Evolutionary conservation across 78 protist genomes (phyloP).

Genomic region (Planoprotostelium fungivorum): DNA sequence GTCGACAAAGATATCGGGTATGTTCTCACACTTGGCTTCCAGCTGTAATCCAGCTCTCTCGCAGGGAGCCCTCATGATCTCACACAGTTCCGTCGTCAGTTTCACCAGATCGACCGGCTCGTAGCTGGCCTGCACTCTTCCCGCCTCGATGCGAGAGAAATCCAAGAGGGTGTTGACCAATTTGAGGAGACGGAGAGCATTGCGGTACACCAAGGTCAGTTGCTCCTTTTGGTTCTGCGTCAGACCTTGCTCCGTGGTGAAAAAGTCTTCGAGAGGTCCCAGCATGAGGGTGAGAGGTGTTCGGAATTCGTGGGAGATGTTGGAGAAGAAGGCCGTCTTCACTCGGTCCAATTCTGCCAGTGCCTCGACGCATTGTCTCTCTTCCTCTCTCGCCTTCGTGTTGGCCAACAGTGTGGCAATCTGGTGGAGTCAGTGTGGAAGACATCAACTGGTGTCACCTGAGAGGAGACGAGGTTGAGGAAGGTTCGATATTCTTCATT

Average conservation of each 20-base stretch:
- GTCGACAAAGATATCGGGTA: background rate
- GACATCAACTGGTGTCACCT: too few species aligned
- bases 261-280: conserved; percentile 41
- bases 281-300: conserved; percentile 54
- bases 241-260: conserved; percentile 12
- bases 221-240: conserved; percentile 16
- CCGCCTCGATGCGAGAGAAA: conserved; percentile 51
- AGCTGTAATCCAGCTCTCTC: background rate
- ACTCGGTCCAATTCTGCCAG: background rate
- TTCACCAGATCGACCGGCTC: conserved; percentile 24
- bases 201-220: conserved; percentile 37
- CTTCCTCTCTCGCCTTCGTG: background rate
- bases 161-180: conserved; percentile 56
- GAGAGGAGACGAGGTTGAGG: background rate
- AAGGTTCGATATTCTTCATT: background rate
- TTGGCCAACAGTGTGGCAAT: background rate
- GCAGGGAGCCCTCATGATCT: background rate
- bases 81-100: background rate
- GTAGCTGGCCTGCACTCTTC: conserved; percentile 36
- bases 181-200: conserved; percentile 30
- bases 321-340: conserved; percentile 1
- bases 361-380: background rate
- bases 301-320: conserved; percentile 62
- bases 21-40: background rate
- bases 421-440: too few species aligned